Base-by-base conservation (phyloP, 805 yeast genomes). In the Pichia exigua region DNA sequence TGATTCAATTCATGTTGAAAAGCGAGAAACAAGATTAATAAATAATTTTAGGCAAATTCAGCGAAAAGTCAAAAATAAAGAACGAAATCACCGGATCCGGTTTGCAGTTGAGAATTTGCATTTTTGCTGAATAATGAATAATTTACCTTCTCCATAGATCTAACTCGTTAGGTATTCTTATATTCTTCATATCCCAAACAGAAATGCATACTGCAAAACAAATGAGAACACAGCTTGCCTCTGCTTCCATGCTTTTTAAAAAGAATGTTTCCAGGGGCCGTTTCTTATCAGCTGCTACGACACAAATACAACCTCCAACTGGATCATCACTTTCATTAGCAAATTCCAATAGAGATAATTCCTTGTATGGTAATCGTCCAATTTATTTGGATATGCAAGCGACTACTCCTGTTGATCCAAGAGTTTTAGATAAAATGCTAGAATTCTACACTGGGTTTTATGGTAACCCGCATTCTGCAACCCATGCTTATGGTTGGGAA, bases 401-500 rank as follows among this genome's bases (percentile, higher is more conserved):
- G 30, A 94, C 99, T 0, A 92, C 99, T 0, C 99, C 98, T 27
- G 87, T 94, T 1, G 99, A 94, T 65, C 99, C 99, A 32, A 77
- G 99, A 51, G 99, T 94, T 11, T 71, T 94, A 59, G 96, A 88
- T 65, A 84, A 82, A 59, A 89, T 88, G 96, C 66, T 88, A 59
- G 81, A 79, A 60, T 89, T 84, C 64, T 86, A 80, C 67, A 92
- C 98, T 2, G 98, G 98, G 4, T 75, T 88, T 52, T 94, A 89
- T 66, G 99, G 99, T 56, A 94, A 94, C 67, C 99, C 99, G 22
- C 99, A 94, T 70, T 89, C 97, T 7, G 82, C 94, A 53, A 94
- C 99, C 2, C 99, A 94, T 66, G 79, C 96, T 7, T 94, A 92
- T 66, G 99, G 99, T 38, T 94, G 99, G 99, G 99, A 94, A 72